phyloP scores from a whole-genome alignment of 768 basidiomycete genomes.

The Pilatotrama ljubarskyi region DNA sequence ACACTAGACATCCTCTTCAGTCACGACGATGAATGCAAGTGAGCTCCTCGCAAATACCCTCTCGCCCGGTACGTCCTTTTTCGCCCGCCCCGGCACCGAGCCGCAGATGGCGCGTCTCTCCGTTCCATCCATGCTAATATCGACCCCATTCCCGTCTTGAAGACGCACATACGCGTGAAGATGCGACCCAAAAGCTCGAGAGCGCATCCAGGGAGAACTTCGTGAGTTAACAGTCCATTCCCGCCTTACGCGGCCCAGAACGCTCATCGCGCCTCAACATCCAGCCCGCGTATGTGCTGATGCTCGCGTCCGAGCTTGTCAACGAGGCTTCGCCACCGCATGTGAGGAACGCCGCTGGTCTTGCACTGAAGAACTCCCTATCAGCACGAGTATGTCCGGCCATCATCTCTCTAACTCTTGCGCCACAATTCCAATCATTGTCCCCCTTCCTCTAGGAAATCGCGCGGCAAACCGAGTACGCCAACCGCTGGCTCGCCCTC shows the following conservation, averaged over 20 bases:
- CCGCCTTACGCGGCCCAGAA: constrained; percentile 10
- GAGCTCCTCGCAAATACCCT: constrained; percentile 92
- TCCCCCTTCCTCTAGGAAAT: constrained; percentile 53
- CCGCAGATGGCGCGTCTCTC: constrained; percentile 16
- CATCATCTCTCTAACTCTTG: constrained; percentile 25
- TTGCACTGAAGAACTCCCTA: constrained; percentile 95
- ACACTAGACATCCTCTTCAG: constrained; percentile 18
- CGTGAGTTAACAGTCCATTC: constrained; percentile 49
- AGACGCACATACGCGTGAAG: constrained; percentile 91
- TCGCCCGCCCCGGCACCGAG: constrained; percentile 31
- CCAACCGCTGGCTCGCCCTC: constrained; percentile 81
- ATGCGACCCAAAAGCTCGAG: constrained; percentile 90
- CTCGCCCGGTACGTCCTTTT: constrained; percentile 69
- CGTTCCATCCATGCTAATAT: constrained; percentile 22
- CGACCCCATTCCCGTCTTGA: constrained; percentile 20
- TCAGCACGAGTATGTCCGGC: constrained; percentile 73
- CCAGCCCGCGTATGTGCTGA: constrained; percentile 91
- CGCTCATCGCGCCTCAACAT: constrained; percentile 21
- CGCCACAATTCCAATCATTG: constrained; percentile 23
- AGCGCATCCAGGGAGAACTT: constrained; percentile 85
- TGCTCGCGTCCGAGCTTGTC: constrained; percentile 82
- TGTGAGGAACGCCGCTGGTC: constrained; percentile 92
- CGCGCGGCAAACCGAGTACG: constrained; percentile 71
- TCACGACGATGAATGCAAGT: constrained; percentile 79
- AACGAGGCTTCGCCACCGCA: constrained; percentile 70